A percentile compares a stretch with the other conserved stretches of the same genome.
phyloP scores from a whole-genome alignment of 2,329 filamentous ascomycete species.

The Phialemoniopsis sp. region DNA sequence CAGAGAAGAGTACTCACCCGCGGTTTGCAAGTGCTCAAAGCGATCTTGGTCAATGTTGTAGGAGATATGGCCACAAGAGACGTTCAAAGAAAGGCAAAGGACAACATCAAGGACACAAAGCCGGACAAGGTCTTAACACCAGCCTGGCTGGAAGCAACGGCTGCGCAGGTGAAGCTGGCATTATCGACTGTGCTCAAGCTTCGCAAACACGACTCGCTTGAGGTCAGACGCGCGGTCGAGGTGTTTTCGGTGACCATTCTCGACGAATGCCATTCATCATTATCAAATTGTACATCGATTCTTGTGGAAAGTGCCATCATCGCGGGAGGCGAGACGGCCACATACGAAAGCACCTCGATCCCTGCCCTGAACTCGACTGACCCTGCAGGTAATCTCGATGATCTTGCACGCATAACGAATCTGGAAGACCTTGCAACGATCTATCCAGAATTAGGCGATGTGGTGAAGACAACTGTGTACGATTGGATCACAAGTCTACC shows the following conservation, averaged over 20 bases:
- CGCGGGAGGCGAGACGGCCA: conserved; percentile 61
- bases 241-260: conserved; percentile 70
- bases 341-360: no score
- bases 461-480: conserved; percentile 66
- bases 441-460: conserved; percentile 48
- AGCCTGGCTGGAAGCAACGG: conserved; percentile 76
- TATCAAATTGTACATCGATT: conserved; percentile 65
- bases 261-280: conserved; percentile 71
- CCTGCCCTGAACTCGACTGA: no score
- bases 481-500: conserved; percentile 80
- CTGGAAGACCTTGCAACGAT: conserved; percentile 50
- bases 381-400: conserved; percentile 35
- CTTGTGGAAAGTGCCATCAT: conserved; percentile 79
- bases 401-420: conserved; percentile 36
- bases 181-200: conserved; percentile 74
- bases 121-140: conserved; percentile 33
- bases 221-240: conserved; percentile 66
- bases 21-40: conserved; percentile 54
- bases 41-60: conserved; percentile 50
- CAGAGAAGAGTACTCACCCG: conserved; percentile 59
- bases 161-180: conserved; percentile 77
- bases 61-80: conserved; percentile 52
- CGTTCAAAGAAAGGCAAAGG: conserved; percentile 22
- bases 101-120: conserved; percentile 18
- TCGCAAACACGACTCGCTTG: conserved; percentile 62